Evolutionary conservation across 331 rosid species (phyloP).

Genomic region (Pyracantha coccinea): DNA sequence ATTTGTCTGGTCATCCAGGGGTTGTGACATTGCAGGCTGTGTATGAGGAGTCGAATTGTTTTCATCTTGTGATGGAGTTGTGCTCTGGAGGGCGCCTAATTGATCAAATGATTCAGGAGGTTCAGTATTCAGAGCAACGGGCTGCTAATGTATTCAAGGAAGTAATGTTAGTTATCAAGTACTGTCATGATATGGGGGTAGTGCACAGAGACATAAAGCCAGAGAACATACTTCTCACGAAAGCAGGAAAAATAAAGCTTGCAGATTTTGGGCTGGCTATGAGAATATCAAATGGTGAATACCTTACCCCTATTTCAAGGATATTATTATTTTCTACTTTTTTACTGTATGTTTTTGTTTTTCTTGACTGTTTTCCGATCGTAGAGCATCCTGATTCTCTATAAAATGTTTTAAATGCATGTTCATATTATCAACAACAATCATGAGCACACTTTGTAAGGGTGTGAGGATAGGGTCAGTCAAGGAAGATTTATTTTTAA

Average conservation of each 20-base stretch:
- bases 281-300: conserved; percentile 79
- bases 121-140: conserved; percentile 69
- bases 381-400: not conserved
- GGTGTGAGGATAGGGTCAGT: not conserved
- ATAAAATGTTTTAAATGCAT: not conserved
- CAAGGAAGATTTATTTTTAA: not conserved
- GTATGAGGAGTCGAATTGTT: conserved; percentile 77
- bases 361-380: not conserved
- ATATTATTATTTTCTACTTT: not conserved
- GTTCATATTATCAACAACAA: not conserved
- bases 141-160: conserved; percentile 83
- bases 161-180: conserved; percentile 90
- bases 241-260: conserved; percentile 83
- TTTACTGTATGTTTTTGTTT: not conserved
- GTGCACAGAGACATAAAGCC: conserved; percentile 97
- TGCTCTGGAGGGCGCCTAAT: conserved; percentile 90
- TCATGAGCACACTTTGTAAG: not conserved
- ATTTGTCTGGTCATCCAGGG: conserved; percentile 92
- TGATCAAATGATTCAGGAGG: conserved; percentile 65
- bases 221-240: conserved; percentile 84
- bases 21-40: conserved; percentile 93
- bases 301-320: not conserved
- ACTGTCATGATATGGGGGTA: conserved; percentile 99
- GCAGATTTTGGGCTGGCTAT: conserved; percentile 98
- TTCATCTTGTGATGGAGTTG: conserved; percentile 96